phyloP scores from a whole-genome alignment of 495 filamentous ascomycete species.

The Entonaema liquescens region DNA sequence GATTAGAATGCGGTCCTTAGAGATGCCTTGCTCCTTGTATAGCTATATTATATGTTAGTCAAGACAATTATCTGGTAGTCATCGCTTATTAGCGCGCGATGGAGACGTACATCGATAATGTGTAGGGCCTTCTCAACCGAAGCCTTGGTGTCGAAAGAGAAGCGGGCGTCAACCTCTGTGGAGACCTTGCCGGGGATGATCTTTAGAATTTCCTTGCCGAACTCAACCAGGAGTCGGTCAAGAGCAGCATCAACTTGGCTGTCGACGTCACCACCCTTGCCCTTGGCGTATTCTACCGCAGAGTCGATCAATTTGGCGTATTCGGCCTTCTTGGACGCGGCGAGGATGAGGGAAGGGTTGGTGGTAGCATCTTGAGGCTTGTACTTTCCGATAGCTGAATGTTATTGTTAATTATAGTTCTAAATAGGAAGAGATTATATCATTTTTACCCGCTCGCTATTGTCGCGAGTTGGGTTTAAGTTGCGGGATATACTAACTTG shows the following conservation, averaged over 20 bases:
- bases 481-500: slow-evolving; percentile 64
- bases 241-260: slow-evolving; percentile 82
- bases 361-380: slow-evolving; percentile 99
- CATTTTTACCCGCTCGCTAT: slow-evolving; percentile 5
- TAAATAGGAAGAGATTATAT: neutral
- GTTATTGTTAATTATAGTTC: slow-evolving; percentile 44
- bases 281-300: slow-evolving; percentile 86
- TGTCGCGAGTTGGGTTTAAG: neutral
- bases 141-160: slow-evolving; percentile 93
- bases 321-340: slow-evolving; percentile 96
- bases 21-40: slow-evolving; percentile 89
- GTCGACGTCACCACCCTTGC: slow-evolving; percentile 70
- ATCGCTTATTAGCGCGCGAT: too few relatives aligned
- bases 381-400: slow-evolving; percentile 94
- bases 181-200: slow-evolving; percentile 99
- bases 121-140: slow-evolving; percentile 96
- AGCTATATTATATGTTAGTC: slow-evolving; percentile 63
- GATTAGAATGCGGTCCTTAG: slow-evolving; percentile 93
- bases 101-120: slow-evolving; percentile 82
- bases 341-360: slow-evolving; percentile 97
- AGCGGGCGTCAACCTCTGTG: slow-evolving; percentile 95
- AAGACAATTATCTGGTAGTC: neutral
- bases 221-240: slow-evolving; percentile 95
- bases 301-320: slow-evolving; percentile 92
- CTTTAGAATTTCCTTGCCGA: slow-evolving; percentile 95